phyloP scores from a whole-genome alignment of 306 rosid genomes.

The Cucumis hystrix region DNA sequence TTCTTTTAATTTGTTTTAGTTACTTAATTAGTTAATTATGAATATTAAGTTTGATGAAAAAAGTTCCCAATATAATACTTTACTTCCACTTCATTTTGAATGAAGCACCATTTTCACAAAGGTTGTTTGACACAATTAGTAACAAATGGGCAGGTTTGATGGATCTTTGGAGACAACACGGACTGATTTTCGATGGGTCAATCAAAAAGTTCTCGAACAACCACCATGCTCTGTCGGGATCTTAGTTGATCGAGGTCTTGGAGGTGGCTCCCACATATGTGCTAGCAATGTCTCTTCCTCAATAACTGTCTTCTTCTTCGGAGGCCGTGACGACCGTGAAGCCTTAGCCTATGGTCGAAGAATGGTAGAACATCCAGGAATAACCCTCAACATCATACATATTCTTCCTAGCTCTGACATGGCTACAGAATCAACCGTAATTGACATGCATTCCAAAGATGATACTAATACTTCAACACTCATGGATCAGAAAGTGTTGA shows the following conservation, averaged over 20 bases:
- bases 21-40: too few species aligned
- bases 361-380: slow-evolving; percentile 66
- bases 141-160: slow-evolving; percentile 14
- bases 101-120: background rate
- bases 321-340: slow-evolving; percentile 50
- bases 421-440: slow-evolving; percentile 10
- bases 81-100: too few species aligned
- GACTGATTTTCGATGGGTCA: slow-evolving; percentile 28
- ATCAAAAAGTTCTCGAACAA: slow-evolving; percentile 31
- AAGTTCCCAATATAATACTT: too few species aligned
- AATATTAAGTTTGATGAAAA: too few species aligned
- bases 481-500: slow-evolving; percentile 12
- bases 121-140: background rate
- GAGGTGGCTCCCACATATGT: slow-evolving; percentile 42
- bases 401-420: slow-evolving; percentile 14
- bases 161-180: slow-evolving; percentile 39
- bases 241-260: slow-evolving; percentile 58
- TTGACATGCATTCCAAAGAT: slow-evolving; percentile 9
- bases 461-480: background rate
- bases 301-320: slow-evolving; percentile 35
- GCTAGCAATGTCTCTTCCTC: slow-evolving; percentile 38
- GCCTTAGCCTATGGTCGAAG: slow-evolving; percentile 51
- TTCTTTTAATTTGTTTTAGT: too few species aligned
- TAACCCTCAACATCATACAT: slow-evolving; percentile 21
- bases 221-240: slow-evolving; percentile 67